phyloP scores from a whole-genome alignment of 2,329 filamentous ascomycete genomes.

The Chaetomiaceae sp. region DNA sequence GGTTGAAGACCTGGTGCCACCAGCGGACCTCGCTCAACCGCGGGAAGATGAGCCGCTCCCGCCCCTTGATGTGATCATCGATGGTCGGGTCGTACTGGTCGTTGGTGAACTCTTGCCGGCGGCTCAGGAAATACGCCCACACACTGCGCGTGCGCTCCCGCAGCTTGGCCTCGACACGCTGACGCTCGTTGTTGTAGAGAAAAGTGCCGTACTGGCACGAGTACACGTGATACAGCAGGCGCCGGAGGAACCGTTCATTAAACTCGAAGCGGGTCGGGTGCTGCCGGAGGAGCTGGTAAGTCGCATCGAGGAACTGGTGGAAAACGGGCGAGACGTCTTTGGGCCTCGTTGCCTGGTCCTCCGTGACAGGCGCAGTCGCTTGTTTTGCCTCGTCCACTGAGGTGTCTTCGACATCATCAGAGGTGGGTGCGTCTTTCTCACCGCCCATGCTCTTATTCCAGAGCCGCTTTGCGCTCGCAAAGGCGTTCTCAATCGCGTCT shows the following conservation, averaged over 20 bases:
- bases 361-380: slow-evolving; percentile 33
- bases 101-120: slow-evolving; percentile 78
- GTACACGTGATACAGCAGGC: slow-evolving; percentile 88
- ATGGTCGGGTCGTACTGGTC: slow-evolving; percentile 68
- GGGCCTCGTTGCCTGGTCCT: slow-evolving; percentile 68
- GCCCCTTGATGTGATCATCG: slow-evolving; percentile 74
- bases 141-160: slow-evolving; percentile 75
- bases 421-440: slow-evolving; percentile 41
- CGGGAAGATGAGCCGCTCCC: slow-evolving; percentile 81
- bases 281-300: slow-evolving; percentile 84
- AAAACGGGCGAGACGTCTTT: slow-evolving; percentile 95
- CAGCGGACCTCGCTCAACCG: slow-evolving; percentile 74
- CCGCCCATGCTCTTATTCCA: slow-evolving; percentile 75
- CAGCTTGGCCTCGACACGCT: slow-evolving; percentile 67
- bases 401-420: slow-evolving; percentile 63
- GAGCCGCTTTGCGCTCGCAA: slow-evolving; percentile 81
- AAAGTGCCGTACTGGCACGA: slow-evolving; percentile 97
- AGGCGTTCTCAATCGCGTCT: slow-evolving; percentile 80
- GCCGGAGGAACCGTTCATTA: slow-evolving; percentile 86
- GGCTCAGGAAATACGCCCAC: slow-evolving; percentile 90
- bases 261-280: slow-evolving; percentile 89
- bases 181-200: slow-evolving; percentile 89
- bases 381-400: slow-evolving; percentile 33
- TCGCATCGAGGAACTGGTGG: slow-evolving; percentile 93
- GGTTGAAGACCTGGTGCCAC: slow-evolving; percentile 88